Base-by-base conservation (phyloP, 2,329 filamentous ascomycete species). In the Cadophora sp. region DNA sequence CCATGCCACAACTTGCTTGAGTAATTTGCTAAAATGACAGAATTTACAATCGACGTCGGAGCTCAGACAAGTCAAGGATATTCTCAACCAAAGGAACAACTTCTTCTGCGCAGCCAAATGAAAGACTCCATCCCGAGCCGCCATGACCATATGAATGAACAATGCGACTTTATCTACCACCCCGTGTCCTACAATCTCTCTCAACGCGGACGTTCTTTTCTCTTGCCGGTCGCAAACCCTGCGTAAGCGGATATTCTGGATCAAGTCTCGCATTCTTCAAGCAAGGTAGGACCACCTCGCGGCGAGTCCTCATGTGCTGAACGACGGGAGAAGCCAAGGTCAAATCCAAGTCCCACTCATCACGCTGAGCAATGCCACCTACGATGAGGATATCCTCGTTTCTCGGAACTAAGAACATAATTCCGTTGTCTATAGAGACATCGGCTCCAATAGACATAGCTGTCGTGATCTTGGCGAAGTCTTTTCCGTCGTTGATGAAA, bases 121-220 rank as follows among this genome's bases (percentile, higher is more conserved):
- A 33, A n/a, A 65, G 45, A 41, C 55, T 65, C 62, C 62, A 65
- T 11, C 62, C 62, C 3, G 62, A 27, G 36, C 62, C 62, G 11
- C 62, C 53, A 53, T 65, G 62, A n/a, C 62, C 62, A 27, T 65
- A 65, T 9, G 55, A 65, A 27, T 59, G 62, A n/a, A 65, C 27
- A 41, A 60, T 65, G 3, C 62, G 27, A 41, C 55, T 65, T 13
- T 18, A 7, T 33, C 18, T 27, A 51, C 36, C 27, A 13, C 24
- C 22, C 20, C 43, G 33, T 9, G 36, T 43, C 45, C 27, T 30
- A 30, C 27, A 30, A 6, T 65, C 62, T 30, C 62, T 47, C 33
- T 65, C 62, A n/a, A 60, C 24, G 48, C 53, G 62, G 27, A 60
- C 14, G 24, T 65, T 65, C 6, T 27, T 7, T n/a, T 51, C 27